These are phyloP conservation scores for Ambrosiella cleistominuta DNA, from an alignment of 2,329 filamentous ascomycete genomes.

Conservation along the genomic window DNA sequence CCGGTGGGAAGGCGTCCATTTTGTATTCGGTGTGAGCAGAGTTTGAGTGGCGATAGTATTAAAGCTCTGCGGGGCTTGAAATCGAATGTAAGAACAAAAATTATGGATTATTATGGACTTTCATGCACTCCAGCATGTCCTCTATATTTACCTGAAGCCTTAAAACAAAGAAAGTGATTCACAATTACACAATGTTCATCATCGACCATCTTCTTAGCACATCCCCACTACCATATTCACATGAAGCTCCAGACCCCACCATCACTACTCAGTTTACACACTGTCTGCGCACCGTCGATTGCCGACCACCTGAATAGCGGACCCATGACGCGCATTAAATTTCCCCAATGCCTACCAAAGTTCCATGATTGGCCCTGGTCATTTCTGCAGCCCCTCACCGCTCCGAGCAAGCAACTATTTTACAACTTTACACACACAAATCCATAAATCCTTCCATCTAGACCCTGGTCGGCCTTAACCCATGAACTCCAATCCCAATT, in stretches of 20 bases:
- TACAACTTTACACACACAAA: too few species aligned
- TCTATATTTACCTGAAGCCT: not conserved
- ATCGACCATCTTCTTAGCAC: not conserved
- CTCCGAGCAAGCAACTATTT: not conserved
- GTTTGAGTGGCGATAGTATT: not conserved
- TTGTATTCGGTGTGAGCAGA: conserved; percentile 10
- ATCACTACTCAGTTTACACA: not conserved
- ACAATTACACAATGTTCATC: not conserved
- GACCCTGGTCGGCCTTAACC: too few species aligned
- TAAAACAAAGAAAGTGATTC: not conserved
- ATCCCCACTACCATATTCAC: not conserved
- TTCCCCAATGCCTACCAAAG: not conserved
- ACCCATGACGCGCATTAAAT: conserved; percentile 11
- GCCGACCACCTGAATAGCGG: not conserved
- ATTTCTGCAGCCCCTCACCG: conserved; percentile 8
- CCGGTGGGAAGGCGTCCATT: conserved; percentile 66
- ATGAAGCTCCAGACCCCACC: conserved; percentile 3
- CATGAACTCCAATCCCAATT: too few species aligned
- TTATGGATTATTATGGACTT: not conserved
- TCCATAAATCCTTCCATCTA: too few species aligned
- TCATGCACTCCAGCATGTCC: too few species aligned
- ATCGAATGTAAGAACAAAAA: not conserved
- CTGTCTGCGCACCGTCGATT: not conserved
- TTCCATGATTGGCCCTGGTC: conserved; percentile 1
- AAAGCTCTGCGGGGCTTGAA: not conserved